Conservation (phyloP, 208 protist genomes). For the Trypanosomatidae sp. region DNA sequence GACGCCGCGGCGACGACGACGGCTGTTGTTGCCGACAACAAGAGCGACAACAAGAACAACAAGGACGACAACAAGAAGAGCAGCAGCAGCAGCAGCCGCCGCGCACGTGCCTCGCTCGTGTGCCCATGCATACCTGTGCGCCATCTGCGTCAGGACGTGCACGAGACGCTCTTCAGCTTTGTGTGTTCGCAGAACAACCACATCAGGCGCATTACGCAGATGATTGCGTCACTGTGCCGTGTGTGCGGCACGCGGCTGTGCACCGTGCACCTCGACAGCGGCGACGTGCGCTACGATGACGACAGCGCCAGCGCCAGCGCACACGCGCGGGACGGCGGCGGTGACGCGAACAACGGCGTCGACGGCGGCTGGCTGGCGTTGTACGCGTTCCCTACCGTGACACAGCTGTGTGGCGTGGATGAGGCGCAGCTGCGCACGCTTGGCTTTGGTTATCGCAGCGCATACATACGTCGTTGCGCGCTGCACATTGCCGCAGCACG, state of each 20-base stretch:
- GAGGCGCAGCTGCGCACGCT: conserved; percentile 21
- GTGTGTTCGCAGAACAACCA: conserved; percentile 82
- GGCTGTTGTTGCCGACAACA: too few relatives aligned
- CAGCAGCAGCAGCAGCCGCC: not conserved
- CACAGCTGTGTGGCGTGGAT: conserved; percentile 14
- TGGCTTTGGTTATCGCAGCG: conserved; percentile 67
- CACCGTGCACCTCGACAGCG: conserved; percentile 17
- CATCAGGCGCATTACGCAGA: conserved; percentile 45
- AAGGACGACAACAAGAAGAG: not conserved
- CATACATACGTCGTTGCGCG: conserved; percentile 30
- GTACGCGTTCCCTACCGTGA: conserved; percentile 30
- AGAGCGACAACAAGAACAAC: too few relatives aligned
- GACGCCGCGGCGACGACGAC: too few relatives aligned
- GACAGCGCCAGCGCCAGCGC: not conserved
- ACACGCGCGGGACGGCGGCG: not conserved
- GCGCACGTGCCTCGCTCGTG: not conserved
- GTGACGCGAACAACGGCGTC: not conserved
- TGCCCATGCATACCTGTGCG: conserved; percentile 15
- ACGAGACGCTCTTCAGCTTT: conserved; percentile 62
- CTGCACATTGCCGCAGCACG: not conserved
- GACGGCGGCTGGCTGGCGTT: conserved; percentile 15
- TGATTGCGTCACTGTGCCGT: conserved; percentile 28
- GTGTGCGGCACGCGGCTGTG: conserved; percentile 41
- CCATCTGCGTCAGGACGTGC: conserved; percentile 48
- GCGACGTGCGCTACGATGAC: conserved; percentile 8